Evolutionary conservation across 1,284 basidiomycete genomes (phyloP).

Genomic region (Hemileccinum hortonii): DNA sequence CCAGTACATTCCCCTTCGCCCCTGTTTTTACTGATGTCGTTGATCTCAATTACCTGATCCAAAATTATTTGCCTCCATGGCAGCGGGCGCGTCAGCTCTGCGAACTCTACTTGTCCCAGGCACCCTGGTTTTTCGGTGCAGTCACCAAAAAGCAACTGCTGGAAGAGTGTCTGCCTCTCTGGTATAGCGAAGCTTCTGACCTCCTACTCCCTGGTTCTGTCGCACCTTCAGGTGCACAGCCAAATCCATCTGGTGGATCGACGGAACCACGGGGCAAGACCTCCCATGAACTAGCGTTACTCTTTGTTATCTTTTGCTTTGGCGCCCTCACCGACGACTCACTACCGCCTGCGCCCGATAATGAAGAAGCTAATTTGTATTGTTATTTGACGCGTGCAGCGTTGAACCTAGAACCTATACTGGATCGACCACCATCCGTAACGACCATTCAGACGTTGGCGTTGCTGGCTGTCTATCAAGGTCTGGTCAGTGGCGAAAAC

Average conservation of each 20-base stretch:
- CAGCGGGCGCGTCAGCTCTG: slow-evolving; percentile 53
- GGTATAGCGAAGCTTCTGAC: slow-evolving; percentile 55
- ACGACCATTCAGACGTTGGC: slow-evolving; percentile 66
- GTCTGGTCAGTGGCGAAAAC: slow-evolving; percentile 53
- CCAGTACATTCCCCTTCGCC: slow-evolving; percentile 55
- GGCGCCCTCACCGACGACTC: slow-evolving; percentile 54
- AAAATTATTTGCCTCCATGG: slow-evolving; percentile 56
- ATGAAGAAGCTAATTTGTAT: slow-evolving; percentile 50
- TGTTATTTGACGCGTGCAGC: slow-evolving; percentile 59
- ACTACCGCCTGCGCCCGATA: slow-evolving; percentile 51
- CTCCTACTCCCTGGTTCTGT: slow-evolving; percentile 29
- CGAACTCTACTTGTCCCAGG: slow-evolving; percentile 66
- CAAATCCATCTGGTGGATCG: not conserved
- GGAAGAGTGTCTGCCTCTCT: slow-evolving; percentile 65
- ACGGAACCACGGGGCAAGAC: slow-evolving; percentile 26
- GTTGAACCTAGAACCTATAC: slow-evolving; percentile 59
- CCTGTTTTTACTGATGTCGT: slow-evolving; percentile 33
- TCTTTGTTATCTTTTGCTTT: slow-evolving; percentile 58
- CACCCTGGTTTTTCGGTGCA: slow-evolving; percentile 75
- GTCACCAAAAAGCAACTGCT: slow-evolving; percentile 57
- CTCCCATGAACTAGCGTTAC: slow-evolving; percentile 57
- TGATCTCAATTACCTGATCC: slow-evolving; percentile 47
- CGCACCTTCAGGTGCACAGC: slow-evolving; percentile 14
- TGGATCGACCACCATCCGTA: slow-evolving; percentile 65
- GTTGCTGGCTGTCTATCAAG: slow-evolving; percentile 69